Base-by-base conservation (phyloP, 352 stramenopile species). In the Globisporangium echinulatum region DNA sequence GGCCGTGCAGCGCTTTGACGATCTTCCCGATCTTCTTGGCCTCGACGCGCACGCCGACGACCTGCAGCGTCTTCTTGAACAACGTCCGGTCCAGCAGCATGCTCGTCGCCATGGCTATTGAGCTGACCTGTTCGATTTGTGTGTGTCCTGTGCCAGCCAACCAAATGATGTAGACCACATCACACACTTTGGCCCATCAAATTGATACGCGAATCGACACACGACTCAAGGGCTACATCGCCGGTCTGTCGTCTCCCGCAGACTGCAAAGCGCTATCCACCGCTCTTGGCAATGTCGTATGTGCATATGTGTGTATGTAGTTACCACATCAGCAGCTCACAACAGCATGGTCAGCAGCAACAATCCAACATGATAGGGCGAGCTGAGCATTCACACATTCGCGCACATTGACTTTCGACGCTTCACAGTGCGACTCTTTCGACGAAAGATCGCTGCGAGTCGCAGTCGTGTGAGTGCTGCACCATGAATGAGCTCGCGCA, bases 1-100 rank as follows among this genome's bases (percentile, higher is more conserved):
- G 75, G 48, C 82, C 74, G 40, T 89, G 82, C 46, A 92, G 72
- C 36, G 65, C 71, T 68, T 90, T 84, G 15, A 92, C 76, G 40
- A 92, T 74, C 15, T 70, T 60, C 0, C 82, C 79, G 66, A 92
- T 90, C 61, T 92, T 88, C 70, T 92, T 90, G 61, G 78, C 78
- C 61, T 89, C 81, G 17, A 88, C 81, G 61, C 80, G 77, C 61
- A 92, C 76, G 43, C 80, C 82, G 3, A 92, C 61, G 53, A 92
- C 75, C 58, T 78, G 52, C 46, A 92, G 67, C 40, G 82, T 90
- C 73, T 79, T 81, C 57, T 75, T 72, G 64, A 92, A 92, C 25
- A 89, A 62, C 14, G 48, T 73, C 67, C 82, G 87, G 67, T 92
- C 82, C 48, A 92, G 67, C 60, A 81, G 37, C 46, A 72, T 61